These are phyloP conservation scores for Teratosphaeriaceae sp. DNA, from an alignment of 2,329 filamentous ascomycete genomes.

Conservation along the genomic window DNA sequence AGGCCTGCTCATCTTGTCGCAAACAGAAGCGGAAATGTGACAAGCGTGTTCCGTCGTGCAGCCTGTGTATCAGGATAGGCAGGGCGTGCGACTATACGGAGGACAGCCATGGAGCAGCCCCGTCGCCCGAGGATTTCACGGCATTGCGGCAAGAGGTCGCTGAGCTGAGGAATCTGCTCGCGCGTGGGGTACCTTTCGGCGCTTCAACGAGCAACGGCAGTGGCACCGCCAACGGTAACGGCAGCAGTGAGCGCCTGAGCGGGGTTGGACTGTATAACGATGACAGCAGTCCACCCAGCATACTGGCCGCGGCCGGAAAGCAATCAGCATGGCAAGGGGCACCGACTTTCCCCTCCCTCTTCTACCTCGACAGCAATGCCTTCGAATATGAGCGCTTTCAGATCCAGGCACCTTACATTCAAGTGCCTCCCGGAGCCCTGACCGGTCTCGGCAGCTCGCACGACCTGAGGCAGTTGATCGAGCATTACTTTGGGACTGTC, in stretches of 20 bases:
- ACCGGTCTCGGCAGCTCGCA: conserved; percentile 32
- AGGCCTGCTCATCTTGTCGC: conserved; percentile 40
- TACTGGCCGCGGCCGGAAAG: not conserved
- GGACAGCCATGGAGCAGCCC: conserved; percentile 7
- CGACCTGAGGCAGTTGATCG: conserved; percentile 33
- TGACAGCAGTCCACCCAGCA: not conserved
- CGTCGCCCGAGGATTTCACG: conserved; percentile 17
- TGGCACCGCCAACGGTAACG: not conserved
- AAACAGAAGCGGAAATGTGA: conserved; percentile 49
- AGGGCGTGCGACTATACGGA: conserved; percentile 20
- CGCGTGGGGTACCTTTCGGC: not conserved
- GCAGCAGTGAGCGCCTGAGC: conserved; percentile 10
- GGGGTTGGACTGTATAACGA: not conserved
- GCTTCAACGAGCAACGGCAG: conserved; percentile 6
- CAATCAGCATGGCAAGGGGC: conserved; percentile 8
- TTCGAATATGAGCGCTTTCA: conserved; percentile 33
- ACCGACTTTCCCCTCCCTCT: conserved; percentile 34
- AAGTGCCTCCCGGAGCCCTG: conserved; percentile 34
- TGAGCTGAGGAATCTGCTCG: conserved; percentile 16
- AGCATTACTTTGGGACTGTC: conserved; percentile 39
- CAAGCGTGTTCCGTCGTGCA: conserved; percentile 44
- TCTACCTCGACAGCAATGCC: conserved; percentile 39
- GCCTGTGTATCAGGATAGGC: conserved; percentile 34
- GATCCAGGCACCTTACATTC: conserved; percentile 34
- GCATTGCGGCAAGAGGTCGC: conserved; percentile 18